phyloP scores from a whole-genome alignment of 306 rosid genomes.

The Cucumis cinereus region DNA sequence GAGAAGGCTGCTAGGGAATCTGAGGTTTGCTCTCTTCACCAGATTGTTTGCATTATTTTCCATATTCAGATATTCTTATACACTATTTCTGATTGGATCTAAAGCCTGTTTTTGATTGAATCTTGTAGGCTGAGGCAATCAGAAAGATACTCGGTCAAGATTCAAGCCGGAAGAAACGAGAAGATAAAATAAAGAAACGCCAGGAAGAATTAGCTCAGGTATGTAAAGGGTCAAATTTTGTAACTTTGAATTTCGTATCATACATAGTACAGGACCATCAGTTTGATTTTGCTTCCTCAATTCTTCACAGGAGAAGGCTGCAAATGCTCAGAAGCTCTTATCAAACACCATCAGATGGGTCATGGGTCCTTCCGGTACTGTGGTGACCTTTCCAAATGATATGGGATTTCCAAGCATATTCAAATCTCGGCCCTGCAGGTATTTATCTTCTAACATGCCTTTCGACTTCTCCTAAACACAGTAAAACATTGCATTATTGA shows the following conservation, averaged over 20 bases:
- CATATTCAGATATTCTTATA: background rate
- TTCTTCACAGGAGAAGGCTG: slow-evolving; percentile 67
- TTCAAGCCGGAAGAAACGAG: slow-evolving; percentile 78
- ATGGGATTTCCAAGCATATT: slow-evolving; percentile 72
- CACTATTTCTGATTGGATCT: background rate
- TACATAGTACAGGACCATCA: background rate
- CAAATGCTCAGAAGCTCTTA: slow-evolving; percentile 46
- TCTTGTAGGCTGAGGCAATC: slow-evolving; percentile 78
- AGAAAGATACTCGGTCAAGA: slow-evolving; percentile 97
- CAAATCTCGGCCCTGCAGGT: slow-evolving; percentile 32
- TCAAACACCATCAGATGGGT: slow-evolving; percentile 58
- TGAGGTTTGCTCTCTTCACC: slow-evolving; percentile 43
- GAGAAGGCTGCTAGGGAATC: slow-evolving; percentile 92
- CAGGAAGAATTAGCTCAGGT: slow-evolving; percentile 88
- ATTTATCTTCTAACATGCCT: background rate
- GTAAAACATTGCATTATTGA: background rate
- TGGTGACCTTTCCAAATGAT: slow-evolving; percentile 62
- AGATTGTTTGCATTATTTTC: background rate
- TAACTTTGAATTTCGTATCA: background rate
- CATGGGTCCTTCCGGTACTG: slow-evolving; percentile 63
- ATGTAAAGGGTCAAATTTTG: slow-evolving; percentile 2
- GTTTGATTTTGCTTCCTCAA: background rate
- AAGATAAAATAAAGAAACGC: slow-evolving; percentile 88
- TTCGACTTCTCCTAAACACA: background rate
- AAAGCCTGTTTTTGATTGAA: slow-evolving; percentile 5